These are phyloP conservation scores for Pinus tabuliformis DNA, from an alignment of 75 land plant genomes.

Conservation along the genomic window DNA sequence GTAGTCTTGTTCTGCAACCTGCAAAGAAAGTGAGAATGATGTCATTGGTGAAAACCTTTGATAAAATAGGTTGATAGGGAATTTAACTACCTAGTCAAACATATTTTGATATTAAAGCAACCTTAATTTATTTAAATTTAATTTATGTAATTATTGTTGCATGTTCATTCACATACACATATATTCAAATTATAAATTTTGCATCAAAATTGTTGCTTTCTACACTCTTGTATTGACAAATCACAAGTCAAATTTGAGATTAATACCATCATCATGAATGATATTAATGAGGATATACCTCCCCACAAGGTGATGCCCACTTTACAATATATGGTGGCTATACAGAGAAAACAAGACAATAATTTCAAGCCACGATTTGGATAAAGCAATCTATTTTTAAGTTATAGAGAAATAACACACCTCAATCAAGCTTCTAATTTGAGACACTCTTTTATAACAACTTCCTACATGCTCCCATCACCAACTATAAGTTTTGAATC, in stretches of 20 bases:
- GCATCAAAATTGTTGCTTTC: too few species aligned
- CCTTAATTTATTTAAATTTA: too few species aligned
- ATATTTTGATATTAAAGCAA: neutral
- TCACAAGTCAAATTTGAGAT: too few species aligned
- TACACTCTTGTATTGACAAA: too few species aligned
- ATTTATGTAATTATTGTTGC: too few species aligned
- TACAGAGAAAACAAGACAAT: neutral
- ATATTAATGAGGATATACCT: too few species aligned
- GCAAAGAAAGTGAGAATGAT: neutral
- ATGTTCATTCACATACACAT: too few species aligned
- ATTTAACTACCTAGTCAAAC: neutral
- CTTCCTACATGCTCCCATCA: constrained; percentile 77
- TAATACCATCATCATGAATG: too few species aligned
- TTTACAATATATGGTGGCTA: neutral
- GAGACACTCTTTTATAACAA: constrained; percentile 14
- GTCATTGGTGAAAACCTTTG: neutral
- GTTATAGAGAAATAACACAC: constrained; percentile 16
- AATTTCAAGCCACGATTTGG: neutral
- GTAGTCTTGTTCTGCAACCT: constrained; percentile 83
- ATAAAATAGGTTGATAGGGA: neutral
- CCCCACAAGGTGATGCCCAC: neutral
- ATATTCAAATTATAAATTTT: too few species aligned
- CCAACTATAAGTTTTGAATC: constrained; percentile 81
- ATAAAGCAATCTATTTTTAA: too few species aligned
- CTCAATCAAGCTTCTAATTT: neutral